A percentile compares a stretch with the other conserved stretches of the same genome.
These are phyloP conservation scores for Sinapis alba DNA, from an alignment of 441 rosid species.

Conservation along the genomic window DNA sequence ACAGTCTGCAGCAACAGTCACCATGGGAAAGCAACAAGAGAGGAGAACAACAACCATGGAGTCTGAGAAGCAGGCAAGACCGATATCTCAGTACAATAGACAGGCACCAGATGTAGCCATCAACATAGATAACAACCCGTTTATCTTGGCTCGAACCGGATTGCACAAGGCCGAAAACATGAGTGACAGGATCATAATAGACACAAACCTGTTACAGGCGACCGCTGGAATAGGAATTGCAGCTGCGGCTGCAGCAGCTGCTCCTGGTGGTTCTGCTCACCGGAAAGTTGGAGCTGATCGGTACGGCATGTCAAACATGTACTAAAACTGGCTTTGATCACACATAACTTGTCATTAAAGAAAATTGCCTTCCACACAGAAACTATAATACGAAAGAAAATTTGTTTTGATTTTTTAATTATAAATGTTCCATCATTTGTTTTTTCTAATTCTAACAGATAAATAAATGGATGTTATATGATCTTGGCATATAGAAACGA, in stretches of 20 bases:
- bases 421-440: constrained; percentile 17
- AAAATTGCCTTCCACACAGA: constrained; percentile 14
- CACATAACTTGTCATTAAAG: constrained; percentile 9
- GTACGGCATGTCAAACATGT: constrained; percentile 73
- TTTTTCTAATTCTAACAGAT: constrained; percentile 13
- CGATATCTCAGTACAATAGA: constrained; percentile 63
- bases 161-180: constrained; percentile 56
- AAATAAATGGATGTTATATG: constrained; percentile 25
- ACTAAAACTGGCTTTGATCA: constrained; percentile 32
- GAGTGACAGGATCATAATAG: constrained; percentile 58
- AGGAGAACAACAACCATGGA: constrained; percentile 49
- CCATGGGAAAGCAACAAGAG: constrained; percentile 68
- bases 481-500: constrained; percentile 9
- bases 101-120: constrained; percentile 71
- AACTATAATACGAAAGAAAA: constrained; percentile 1
- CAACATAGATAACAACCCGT: constrained; percentile 79
- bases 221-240: constrained; percentile 63
- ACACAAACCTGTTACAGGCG: constrained; percentile 64
- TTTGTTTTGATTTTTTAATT: background rate
- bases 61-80: constrained; percentile 56
- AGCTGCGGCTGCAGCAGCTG: constrained; percentile 45
- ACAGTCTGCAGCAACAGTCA: constrained; percentile 44
- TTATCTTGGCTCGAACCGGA: constrained; percentile 72
- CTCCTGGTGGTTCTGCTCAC: constrained; percentile 48
- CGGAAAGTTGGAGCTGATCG: constrained; percentile 78